Evolutionary conservation across 805 yeast genomes (phyloP).

Genomic region (Limtongozyma cylindracea): DNA sequence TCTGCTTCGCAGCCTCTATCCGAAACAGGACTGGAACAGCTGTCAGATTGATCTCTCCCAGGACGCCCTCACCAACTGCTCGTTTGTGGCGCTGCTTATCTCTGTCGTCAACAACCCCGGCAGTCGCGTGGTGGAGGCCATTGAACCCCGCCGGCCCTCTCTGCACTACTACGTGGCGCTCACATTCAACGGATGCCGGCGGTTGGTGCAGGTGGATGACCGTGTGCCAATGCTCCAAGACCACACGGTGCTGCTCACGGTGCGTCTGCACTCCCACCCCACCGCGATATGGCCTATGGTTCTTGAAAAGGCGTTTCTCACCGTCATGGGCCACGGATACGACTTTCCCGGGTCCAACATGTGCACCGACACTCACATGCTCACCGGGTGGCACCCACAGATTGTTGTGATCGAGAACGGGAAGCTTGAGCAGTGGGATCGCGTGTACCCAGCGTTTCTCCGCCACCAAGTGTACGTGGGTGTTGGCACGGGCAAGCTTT

Average conservation of each 20-base stretch:
- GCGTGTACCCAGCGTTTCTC: too few species aligned
- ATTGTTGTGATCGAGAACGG: constrained; percentile 4
- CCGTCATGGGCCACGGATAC: constrained; percentile 32
- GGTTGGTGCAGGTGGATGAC: constrained; percentile 22
- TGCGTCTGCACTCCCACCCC: constrained; percentile 11
- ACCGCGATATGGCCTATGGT: constrained; percentile 36
- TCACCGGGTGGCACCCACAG: constrained; percentile 62
- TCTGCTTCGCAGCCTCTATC: too few species aligned
- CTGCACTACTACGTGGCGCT: constrained; percentile 16
- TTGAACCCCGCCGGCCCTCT: too few species aligned
- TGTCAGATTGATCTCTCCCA: constrained; percentile 20
- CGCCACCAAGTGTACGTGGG: constrained; percentile 26
- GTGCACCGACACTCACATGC: constrained; percentile 34
- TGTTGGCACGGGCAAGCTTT: constrained; percentile 35
- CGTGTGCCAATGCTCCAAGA: constrained; percentile 15
- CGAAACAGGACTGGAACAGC: too few species aligned
- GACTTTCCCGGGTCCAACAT: constrained; percentile 54
- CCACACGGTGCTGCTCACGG: constrained; percentile 7
- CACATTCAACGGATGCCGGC: constrained; percentile 22
- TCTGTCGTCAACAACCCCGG: constrained; percentile 18
- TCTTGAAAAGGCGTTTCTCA: constrained; percentile 56
- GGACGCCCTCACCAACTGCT: constrained; percentile 37
- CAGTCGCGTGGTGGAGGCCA: too few species aligned
- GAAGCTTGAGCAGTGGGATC: constrained; percentile 8
- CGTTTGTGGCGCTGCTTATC: constrained; percentile 48